Base-by-base conservation (phyloP, 345 rosid genomes). In the Zanthoxylum bungeanum region DNA sequence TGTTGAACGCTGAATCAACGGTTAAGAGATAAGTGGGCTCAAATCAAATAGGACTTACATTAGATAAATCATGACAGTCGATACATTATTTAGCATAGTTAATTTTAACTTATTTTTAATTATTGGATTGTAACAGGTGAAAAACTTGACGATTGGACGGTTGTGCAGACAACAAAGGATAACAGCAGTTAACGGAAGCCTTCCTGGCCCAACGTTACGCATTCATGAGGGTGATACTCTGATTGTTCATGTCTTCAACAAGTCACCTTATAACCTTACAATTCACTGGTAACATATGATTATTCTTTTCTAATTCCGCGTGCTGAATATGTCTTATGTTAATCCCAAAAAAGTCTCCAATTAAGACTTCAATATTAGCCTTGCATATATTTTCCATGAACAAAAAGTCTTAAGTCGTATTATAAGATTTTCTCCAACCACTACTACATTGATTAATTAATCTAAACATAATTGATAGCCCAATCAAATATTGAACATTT, bases 181-280 rank as follows among this genome's bases (percentile, higher is more conserved):
- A 59, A 85, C 93, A 5, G 93, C 87, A 1, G 96, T 90, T 71
- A 92, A 94, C 77, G 98, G 88, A 64, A 79, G 83, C 62, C 59
- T 90, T 4, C 98, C 98, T 1, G 98, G 98, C n/a, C 98, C 98
- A 9, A 81, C 86, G 0, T n/a, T 94, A 34, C 66, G 59, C 0
- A 96, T 68, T 64, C 77, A 49, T 8, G 98, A 90, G 69, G 98
- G 98, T 7, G 98, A 94, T 77, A 87, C 88, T 1, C 86, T 92
- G 16, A 72, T 88, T 24, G 77, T 94, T 66, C 95, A 89, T 21
- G 98, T 92, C 64, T 21, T 81, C 58, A 94, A 94, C 69, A 63
- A 80, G 64, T 94, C 98, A 2, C 98, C 98, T 39, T 89, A 94
- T 75, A 89, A 89, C 81, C 28, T 94, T 46, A 87, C 93, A 6